Evolutionary conservation across 495 filamentous ascomycete genomes (phyloP).

Genomic region (Podospora comata): DNA sequence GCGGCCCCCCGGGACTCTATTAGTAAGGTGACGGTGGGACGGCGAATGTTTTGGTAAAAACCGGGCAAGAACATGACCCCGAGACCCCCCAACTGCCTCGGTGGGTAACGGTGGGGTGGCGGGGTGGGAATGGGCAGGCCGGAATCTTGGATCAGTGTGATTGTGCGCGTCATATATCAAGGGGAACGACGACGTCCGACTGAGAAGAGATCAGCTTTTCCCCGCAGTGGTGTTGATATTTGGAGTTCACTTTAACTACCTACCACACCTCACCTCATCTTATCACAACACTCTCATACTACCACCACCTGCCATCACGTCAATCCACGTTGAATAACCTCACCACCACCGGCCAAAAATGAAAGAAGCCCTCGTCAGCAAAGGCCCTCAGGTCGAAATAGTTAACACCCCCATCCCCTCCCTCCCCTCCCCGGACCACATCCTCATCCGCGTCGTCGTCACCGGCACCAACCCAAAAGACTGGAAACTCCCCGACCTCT

Average conservation of each 20-base stretch:
- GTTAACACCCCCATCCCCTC: slow-evolving; percentile 62
- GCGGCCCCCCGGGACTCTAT: background rate
- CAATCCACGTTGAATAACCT: background rate
- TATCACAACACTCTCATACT: no score
- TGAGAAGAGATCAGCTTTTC: background rate
- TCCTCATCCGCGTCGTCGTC: slow-evolving; percentile 68
- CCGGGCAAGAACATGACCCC: background rate
- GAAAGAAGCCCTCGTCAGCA: slow-evolving; percentile 63
- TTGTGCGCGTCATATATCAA: slow-evolving; percentile 7
- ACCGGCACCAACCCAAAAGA: slow-evolving; percentile 77
- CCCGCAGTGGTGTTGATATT: background rate
- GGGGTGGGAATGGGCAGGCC: background rate
- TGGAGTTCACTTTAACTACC: background rate
- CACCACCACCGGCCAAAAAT: slow-evolving; percentile 35
- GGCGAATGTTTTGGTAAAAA: background rate
- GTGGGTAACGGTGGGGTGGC: background rate
- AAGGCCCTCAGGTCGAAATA: slow-evolving; percentile 55
- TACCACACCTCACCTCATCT: background rate
- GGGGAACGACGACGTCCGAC: background rate
- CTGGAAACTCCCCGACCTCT: slow-evolving; percentile 54
- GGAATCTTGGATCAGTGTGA: background rate
- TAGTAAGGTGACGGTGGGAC: background rate
- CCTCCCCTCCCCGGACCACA: slow-evolving; percentile 53
- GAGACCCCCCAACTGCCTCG: background rate
- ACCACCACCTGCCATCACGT: background rate